Evolutionary conservation across 345 rosid species (phyloP), one percentile per base, ranked within the genome.

Genomic region (Acer saccharum): DNA sequence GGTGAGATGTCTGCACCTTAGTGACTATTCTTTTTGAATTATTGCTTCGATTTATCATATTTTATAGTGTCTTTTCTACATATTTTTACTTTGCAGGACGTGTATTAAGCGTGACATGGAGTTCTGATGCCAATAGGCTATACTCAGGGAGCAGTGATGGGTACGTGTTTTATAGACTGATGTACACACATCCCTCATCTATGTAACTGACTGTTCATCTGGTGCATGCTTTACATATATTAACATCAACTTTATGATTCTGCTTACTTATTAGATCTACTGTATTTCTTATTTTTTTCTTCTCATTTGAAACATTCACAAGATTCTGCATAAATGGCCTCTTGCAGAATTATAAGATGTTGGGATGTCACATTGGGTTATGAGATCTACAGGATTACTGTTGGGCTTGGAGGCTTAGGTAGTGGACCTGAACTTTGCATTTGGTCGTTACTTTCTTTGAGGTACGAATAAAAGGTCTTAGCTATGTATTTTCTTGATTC

Each of bases 101-200:
- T 69, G 81, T 80, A 68, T 76, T 95, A 79, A 90, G 98, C 76
- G 94, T 95, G 78, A 75, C 94, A 0, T 95, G 96, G 98, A 86
- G 89, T 80, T 80, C 84, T 69, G 92, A 93, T 71, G 91, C 87
- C 16, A 83, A 71, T 69, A 86, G 79, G 80, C 77, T 95, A 50
- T 95, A 87, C 83, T 90, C 96, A 10, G 99, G 97, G 79, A 92
- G 93, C 68, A 95, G 99, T 74, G 91, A 95, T 80, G 99, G 99
- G 98, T 95, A 77, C 80, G 98, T 81, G n/a, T 52, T 60, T 6
- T 46, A 23, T 14, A 71, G 50, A 48, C 23, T 9, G 18, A 27
- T 20, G 13, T 27, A 10, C 68, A 75, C 48, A 39, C 29, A 7
- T 55, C 43, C 14, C 16, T 66, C 52, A 4, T 21, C 4, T 60